Base-by-base conservation (phyloP, 2,329 filamentous ascomycete species). In the Biscogniauxia sp. region DNA sequence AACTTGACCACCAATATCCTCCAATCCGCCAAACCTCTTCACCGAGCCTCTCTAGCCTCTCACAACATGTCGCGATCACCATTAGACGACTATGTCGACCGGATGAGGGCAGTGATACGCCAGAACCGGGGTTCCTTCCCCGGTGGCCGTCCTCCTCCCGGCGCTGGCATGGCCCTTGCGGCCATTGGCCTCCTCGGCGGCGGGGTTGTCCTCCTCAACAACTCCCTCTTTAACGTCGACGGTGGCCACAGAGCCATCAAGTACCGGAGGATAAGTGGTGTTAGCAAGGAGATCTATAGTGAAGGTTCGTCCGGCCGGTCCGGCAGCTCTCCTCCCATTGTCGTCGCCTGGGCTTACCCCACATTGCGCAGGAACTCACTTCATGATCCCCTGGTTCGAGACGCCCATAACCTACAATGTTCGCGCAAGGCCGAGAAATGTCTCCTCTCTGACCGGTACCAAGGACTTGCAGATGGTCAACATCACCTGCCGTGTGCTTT, bases 391-490 rank as follows among this genome's bases (percentile, higher is more conserved):
- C 55, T 99, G 95, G 95, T 90, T 99, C 78, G 95, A 99, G 80
- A 97, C 93, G 4, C 93, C 95, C 56, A 88, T 99, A 77, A 89
- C 93, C 71, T 99, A 98, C 83, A 94, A 99, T 77, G 95, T 99
- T 70, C 94, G 95, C 79, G 95, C 95, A 62, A 97, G 94, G 83
- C 95, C 95, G 72, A 89, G 95, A 76, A 97, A 96, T 74, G 93
- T 99, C 70, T 91, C 95, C 68, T 98, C 95, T 68, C 86, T 99
- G 68, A 99, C 95, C 62, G 95, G 95, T 70, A 99, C 95, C 74
- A 99, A 99, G 84, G 95, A 99, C 79, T 82, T 99, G 79, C 95
- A 99, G 83, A 99, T 99, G 95, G 95, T 98, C 75, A 99, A 99
- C 86, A 98, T 99, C 76, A 99, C 94, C 74, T 99, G 95, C 80